Base-by-base conservation (phyloP, 257 asterid genomes). In the Lavandula angustifolia region DNA sequence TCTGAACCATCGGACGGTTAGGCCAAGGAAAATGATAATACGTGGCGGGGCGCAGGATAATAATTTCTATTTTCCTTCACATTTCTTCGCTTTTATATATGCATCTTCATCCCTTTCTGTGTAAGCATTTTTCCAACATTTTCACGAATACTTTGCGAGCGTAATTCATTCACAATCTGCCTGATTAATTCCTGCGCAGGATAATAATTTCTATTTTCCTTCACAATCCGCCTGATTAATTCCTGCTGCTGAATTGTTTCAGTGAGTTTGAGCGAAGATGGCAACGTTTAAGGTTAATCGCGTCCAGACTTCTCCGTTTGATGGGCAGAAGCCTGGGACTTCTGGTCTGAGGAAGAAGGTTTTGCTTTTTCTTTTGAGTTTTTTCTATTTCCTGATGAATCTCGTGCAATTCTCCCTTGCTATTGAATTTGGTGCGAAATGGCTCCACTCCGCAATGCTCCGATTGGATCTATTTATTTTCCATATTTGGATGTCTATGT, bases 271-370 rank as follows among this genome's bases (percentile, higher is more conserved):
- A 22, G 32, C 34, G 38, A 76, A 68, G 54, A 92, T 92, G 96
- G 89, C 54, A 82, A 55, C 70, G 64, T 92, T 92, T 79, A 81
- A 58, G 73, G 91, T 85, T 75, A 17, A 75, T 34, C 87, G 85
- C 47, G 82, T 92, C 13, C 79, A 82, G 64, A 89, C 97, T 17
- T 82, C 81, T 18, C 96, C 97, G 5, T 72, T 82, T 40, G 97
- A 92, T n/a, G 99, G 99, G 17, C 97, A 92, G 80, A 89, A 89
- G 41, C 99, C 97, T 49, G 97, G 99, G 33, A 92, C 99, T 32
- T 92, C 99, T 62, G 97, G 97, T 59, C 91, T 89, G 38, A 77
- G 97, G 69, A 92, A 92, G 83, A 92, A 89, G 95, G 99, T 92
- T 10, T 22, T 27, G 0, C 6, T 62, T 10, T 64, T 41, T 27